Conservation (phyloP, 495 filamentous ascomycete genomes). For the Clavariopsis aquatica region DNA sequence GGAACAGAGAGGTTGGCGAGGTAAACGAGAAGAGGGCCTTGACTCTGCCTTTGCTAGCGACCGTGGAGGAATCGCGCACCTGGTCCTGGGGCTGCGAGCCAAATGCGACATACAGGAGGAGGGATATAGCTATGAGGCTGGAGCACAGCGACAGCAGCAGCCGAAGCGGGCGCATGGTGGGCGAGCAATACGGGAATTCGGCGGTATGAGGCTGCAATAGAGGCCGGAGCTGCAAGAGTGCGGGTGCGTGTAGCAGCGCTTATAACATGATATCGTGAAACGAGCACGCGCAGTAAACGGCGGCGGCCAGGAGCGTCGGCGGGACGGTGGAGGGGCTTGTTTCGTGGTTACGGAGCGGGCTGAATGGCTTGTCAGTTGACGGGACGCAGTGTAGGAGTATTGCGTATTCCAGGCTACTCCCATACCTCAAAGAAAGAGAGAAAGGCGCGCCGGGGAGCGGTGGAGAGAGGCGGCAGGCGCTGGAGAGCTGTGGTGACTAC, state of each 20-base stretch:
- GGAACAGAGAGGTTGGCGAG: constrained; percentile 77
- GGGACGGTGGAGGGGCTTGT: neutral
- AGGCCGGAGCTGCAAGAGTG: constrained; percentile 16
- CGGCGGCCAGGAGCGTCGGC: constrained; percentile 8
- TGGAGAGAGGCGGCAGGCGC: neutral
- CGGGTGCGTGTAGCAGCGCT: constrained; percentile 17
- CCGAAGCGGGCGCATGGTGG: constrained; percentile 46
- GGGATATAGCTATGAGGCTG: constrained; percentile 40
- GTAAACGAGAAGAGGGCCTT: constrained; percentile 64
- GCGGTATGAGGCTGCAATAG: constrained; percentile 15
- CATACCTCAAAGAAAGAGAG: neutral
- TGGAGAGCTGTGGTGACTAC: neutral
- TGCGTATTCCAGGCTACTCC: neutral
- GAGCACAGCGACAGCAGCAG: constrained; percentile 45
- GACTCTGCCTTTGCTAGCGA: constrained; percentile 40
- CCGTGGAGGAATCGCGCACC: neutral
- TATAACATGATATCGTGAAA: neutral
- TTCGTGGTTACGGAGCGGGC: neutral
- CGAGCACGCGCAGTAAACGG: neutral
- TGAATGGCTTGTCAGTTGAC: neutral
- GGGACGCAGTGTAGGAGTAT: too few species aligned
- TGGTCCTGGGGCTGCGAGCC: constrained; percentile 12
- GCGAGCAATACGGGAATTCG: constrained; percentile 10
- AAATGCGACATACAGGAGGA: constrained; percentile 42
- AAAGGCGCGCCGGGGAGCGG: neutral